A percentile compares a stretch with the other conserved stretches of the same genome.
These are phyloP conservation scores for Acacia concinna DNA, from an alignment of 331 rosid species.

Conservation along the genomic window DNA sequence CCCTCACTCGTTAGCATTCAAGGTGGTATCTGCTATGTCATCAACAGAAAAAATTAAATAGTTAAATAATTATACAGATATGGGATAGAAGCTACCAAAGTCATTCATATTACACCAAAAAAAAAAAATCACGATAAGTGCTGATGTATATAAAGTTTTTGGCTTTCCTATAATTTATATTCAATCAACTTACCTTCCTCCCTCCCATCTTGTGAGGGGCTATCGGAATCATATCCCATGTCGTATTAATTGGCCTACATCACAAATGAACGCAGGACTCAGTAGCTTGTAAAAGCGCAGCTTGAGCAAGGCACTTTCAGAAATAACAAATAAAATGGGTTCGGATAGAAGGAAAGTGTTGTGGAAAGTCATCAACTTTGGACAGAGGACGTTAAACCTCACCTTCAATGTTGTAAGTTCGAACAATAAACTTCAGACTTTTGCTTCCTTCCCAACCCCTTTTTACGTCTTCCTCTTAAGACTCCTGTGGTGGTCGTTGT, in stretches of 20 bases:
- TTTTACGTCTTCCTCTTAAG: neutral
- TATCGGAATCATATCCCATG: constrained; percentile 69
- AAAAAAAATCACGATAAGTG: neutral
- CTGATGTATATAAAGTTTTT: neutral
- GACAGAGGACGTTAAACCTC: neutral
- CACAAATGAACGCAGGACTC: constrained; percentile 22
- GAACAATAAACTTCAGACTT: neutral
- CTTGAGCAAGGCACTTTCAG: constrained; percentile 13
- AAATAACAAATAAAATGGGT: neutral
- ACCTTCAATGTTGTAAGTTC: constrained; percentile 1
- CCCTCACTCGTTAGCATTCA: neutral
- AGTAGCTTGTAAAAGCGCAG: constrained; percentile 28
- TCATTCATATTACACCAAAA: neutral
- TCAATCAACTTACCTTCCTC: constrained; percentile 65
- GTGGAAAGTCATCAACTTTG: neutral
- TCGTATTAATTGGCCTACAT: constrained; percentile 21
- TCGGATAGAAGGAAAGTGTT: neutral
- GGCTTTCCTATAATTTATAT: neutral
- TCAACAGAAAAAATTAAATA: neutral
- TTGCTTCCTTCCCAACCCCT: neutral
- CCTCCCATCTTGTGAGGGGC: constrained; percentile 66
- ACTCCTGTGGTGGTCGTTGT: neutral
- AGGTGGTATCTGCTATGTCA: neutral
- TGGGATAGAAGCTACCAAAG: neutral
- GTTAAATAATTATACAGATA: neutral